Percentiles rank a stretch among this genome's conserved stretches.
Conservation (phyloP, 2,329 filamentous ascomycete species). For the Sporothrix pallida region DNA sequence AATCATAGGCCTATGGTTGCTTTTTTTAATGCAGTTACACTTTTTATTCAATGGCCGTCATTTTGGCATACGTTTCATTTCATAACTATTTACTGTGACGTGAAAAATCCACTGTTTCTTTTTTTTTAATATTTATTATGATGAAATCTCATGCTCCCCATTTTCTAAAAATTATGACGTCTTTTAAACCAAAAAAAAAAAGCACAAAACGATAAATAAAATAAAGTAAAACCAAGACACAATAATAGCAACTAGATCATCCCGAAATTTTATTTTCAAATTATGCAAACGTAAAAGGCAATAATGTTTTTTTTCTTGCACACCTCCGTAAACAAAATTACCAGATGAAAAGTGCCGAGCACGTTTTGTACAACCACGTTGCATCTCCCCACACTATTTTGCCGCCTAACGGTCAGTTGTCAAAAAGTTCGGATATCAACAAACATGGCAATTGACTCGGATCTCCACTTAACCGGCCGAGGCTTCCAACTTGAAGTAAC, state of each 20-base stretch:
- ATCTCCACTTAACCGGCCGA: no score
- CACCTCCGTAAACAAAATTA: not conserved
- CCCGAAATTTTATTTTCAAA: no score
- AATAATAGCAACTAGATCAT: no score
- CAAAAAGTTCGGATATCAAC: no score
- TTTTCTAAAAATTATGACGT: no score
- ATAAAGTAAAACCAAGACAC: not conserved
- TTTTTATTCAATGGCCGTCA: not conserved
- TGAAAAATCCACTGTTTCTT: not conserved
- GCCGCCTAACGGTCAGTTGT: no score
- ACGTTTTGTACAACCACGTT: not conserved
- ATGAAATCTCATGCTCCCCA: no score
- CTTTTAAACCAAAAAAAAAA: no score
- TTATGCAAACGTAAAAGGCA: no score
- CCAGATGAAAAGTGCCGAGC: no score
- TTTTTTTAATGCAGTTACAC: constrained; percentile 4
- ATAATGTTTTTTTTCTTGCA: not conserved
- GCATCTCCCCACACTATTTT: not conserved
- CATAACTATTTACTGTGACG: not conserved
- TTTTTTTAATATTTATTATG: not conserved
- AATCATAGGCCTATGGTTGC: constrained; percentile 13
- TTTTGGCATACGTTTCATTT: constrained; percentile 12
- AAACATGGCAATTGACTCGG: no score
- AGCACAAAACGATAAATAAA: not conserved
- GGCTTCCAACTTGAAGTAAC: no score